Evolutionary conservation across 106 monocot genomes (phyloP).

Genomic region (Gastrodia elata): DNA sequence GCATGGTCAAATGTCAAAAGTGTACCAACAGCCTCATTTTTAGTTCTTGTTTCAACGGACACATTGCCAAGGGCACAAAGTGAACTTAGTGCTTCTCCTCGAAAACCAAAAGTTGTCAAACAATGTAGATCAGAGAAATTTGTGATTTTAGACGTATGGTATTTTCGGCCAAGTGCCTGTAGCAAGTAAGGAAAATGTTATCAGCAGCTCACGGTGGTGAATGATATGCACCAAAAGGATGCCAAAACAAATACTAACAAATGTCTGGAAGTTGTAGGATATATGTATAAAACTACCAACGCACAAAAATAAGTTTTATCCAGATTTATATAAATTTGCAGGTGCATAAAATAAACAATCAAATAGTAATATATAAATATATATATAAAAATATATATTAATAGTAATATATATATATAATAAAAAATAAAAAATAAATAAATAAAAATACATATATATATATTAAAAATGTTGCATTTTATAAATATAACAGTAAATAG

Average conservation of each 20-base stretch:
- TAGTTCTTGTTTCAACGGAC: constrained; percentile 86
- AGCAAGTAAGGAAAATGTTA: constrained; percentile 11
- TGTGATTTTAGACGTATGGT: constrained; percentile 88
- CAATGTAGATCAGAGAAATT: constrained; percentile 76
- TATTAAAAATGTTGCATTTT: too few species aligned
- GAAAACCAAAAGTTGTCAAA: constrained; percentile 86
- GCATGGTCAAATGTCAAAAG: constrained; percentile 73
- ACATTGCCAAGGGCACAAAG: constrained; percentile 76
- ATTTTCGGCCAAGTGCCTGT: constrained; percentile 78
- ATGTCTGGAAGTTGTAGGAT: not conserved
- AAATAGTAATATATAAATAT: too few species aligned
- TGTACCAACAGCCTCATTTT: constrained; percentile 72
- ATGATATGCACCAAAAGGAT: not conserved
- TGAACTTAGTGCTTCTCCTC: constrained; percentile 96
- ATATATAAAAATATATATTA: too few species aligned
- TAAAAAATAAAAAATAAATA: too few species aligned
- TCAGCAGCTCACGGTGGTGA: not conserved
- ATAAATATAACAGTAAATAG: too few species aligned
- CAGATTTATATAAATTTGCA: not conserved
- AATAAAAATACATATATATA: too few species aligned
- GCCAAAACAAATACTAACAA: not conserved
- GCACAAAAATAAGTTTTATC: not conserved
- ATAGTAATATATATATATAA: too few species aligned
- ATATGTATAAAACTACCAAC: not conserved
- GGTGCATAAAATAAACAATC: not conserved